Base-by-base conservation (phyloP, 768 basidiomycete genomes). In the Lentinus brumalis region DNA sequence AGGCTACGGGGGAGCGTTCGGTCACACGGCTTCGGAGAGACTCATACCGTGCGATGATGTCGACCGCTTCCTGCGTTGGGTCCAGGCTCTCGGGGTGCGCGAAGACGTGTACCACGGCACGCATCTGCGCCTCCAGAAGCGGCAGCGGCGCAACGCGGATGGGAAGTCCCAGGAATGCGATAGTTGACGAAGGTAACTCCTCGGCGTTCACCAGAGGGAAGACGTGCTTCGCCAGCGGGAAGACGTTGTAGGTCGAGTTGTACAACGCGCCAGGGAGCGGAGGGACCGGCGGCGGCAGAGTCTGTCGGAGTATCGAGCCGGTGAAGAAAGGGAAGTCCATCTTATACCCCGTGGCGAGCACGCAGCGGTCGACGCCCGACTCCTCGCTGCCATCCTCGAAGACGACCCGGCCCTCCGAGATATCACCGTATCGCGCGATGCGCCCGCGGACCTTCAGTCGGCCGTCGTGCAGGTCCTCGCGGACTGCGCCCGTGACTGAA, bases 261-360 rank as follows among this genome's bases (percentile, higher is more conserved):
- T 80, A 78, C 40, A 91, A 72, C 8, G 78, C 73, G 10, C 63
- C 50, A 1, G 85, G 84, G 16, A 88, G 69, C 4, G 83, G 79
- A 40, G 84, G 79, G 16, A 78, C 69, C 5, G 77, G 67, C 2
- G 83, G 80, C 11, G 83, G 81, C 15, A 80, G 50, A 0, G 65
- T 71, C 2, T 58, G 53, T 7, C 66, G 71, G 31, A 80, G 69
- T 12, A 82, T 69, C 42, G 73, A 66, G 6, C 71, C 53, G 2
- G 74, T 66, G 49, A 94, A 75, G 74, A 92, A 92, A 0, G 88
- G 87, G 64, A 86, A 85, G 12, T 81, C 74, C 46, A 82, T 73
- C 53, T 87, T 75, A 70, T 88, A 94, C 11, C 92, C 92, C 2
- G 92, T 94, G 2, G 90, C 92, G 16, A 93, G 74, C 54, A 92